Conservation (phyloP, 2,329 filamentous ascomycete genomes). For the Fusarium sp. region DNA sequence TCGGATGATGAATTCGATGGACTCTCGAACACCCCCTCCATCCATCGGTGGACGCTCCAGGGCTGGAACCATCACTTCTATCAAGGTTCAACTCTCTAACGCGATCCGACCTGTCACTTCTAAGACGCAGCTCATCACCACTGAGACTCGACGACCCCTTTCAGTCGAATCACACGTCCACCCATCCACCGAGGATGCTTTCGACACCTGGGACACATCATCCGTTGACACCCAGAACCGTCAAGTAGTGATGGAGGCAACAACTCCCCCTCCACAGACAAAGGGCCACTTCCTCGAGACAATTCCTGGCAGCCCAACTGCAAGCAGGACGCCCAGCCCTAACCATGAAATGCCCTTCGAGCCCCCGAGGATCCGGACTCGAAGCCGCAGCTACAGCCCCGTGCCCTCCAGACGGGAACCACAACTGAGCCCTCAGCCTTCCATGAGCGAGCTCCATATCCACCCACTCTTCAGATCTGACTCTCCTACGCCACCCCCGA, state of each 20-base stretch:
- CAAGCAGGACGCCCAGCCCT: slow-evolving; percentile 70
- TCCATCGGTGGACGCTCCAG: slow-evolving; percentile 49
- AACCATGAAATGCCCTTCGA: slow-evolving; percentile 65
- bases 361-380: slow-evolving; percentile 54
- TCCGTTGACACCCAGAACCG: slow-evolving; percentile 68
- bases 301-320: slow-evolving; percentile 71
- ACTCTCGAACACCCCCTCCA: slow-evolving; percentile 53
- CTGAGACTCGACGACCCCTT: slow-evolving; percentile 53
- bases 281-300: slow-evolving; percentile 68
- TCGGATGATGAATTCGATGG: slow-evolving; percentile 48
- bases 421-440: slow-evolving; percentile 36
- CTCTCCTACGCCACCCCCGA: slow-evolving; percentile 70
- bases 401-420: slow-evolving; percentile 46
- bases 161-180: slow-evolving; percentile 58
- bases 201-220: slow-evolving; percentile 79
- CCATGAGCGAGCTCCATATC: slow-evolving; percentile 69
- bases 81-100: slow-evolving; percentile 53
- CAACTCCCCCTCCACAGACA: slow-evolving; percentile 54
- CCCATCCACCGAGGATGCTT: slow-evolving; percentile 64
- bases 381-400: slow-evolving; percentile 63
- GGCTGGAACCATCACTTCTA: slow-evolving; percentile 39
- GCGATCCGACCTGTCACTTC: slow-evolving; percentile 64
- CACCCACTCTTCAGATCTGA: slow-evolving; percentile 80
- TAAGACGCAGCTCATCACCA: slow-evolving; percentile 61
- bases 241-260: slow-evolving; percentile 62